These are phyloP conservation scores for Aegilops longissima DNA, from an alignment of 176 grass and related monocot genomes.

Conservation along the genomic window DNA sequence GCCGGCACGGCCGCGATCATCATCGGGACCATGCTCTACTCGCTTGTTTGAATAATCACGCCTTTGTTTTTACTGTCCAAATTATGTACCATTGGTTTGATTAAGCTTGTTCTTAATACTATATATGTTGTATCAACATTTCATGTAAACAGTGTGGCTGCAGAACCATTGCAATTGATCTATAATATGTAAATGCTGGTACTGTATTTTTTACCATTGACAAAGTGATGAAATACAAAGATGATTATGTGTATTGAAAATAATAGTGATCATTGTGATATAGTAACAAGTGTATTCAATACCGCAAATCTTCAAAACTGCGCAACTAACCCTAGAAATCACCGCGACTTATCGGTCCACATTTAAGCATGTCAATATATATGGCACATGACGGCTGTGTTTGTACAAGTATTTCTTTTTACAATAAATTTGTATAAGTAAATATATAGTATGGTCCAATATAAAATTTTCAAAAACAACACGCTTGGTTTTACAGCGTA, in stretches of 20 bases:
- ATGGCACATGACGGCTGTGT: neutral
- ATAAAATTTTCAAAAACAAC: neutral
- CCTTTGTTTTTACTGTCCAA: neutral
- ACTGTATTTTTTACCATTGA: neutral
- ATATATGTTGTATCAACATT: neutral
- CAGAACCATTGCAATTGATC: neutral
- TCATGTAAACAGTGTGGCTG: neutral
- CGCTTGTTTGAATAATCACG: conserved; percentile 41
- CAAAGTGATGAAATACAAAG: neutral
- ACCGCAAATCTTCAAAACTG: neutral
- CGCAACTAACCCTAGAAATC: neutral
- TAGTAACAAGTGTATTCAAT: neutral
- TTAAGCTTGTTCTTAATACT: neutral
- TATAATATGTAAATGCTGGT: neutral
- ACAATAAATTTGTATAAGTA: neutral
- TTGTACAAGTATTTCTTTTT: neutral
- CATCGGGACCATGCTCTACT: conserved; percentile 42
- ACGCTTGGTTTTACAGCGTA: neutral
- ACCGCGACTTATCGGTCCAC: neutral
- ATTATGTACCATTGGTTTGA: conserved; percentile 1
- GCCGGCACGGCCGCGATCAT: conserved; percentile 43
- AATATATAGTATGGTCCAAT: neutral
- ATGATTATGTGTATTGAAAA: neutral
- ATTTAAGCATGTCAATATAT: neutral
- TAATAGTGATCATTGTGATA: neutral